Base-by-base conservation (phyloP, 768 basidiomycete genomes). In the Boletus subparvulus region DNA sequence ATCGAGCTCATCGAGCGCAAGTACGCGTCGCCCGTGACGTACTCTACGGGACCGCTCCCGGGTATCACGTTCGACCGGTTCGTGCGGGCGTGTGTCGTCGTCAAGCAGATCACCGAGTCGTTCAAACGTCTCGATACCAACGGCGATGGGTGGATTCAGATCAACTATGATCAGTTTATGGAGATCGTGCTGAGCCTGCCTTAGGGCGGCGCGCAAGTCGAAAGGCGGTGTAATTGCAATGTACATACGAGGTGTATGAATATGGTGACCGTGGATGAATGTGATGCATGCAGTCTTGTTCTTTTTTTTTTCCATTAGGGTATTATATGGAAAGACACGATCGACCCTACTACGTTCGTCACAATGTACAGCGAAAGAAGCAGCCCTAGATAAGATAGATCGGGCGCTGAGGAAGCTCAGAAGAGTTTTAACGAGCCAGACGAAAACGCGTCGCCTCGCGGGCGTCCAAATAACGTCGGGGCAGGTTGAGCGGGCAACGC, bases 61-160 rank as follows among this genome's bases (percentile, higher is more conserved):
- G 89, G 89, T 0, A 90, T 93, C 74, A 81, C 85, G 6, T 93
- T 93, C 65, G 92, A 92, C 69, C 87, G 90, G 60, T 93, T 93
- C 76, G 87, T 93, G 26, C 83, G 91, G 53, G 89, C 88, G 24
- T 93, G 91, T 63, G 91, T 94, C 55, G 86, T 84, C 12, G 80
- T 91, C 58, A 90, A 88, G 75, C 87, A 90, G 68, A 76, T 90
- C 61, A 83, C 80, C 37, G 90, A 92, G 73, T 71, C 82, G 35
- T 92, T 92, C 77, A 77, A 78, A 54, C 70, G 77, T 45, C 76
- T 87, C 48, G 90, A 92, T 60, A 77, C 79, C 32, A 81, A 92
- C 61, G 70, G 79, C 4, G 79, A 83, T 70, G 85, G 67, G 73
- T 67, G 75, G 83, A 50, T 83, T 68, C 75, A 78, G 65, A 74